Percentiles rank a stretch among this genome's conserved stretches.
Evolutionary conservation across 2,329 filamentous ascomycete species (phyloP).

Genomic region (Lasiodiplodia sp.): DNA sequence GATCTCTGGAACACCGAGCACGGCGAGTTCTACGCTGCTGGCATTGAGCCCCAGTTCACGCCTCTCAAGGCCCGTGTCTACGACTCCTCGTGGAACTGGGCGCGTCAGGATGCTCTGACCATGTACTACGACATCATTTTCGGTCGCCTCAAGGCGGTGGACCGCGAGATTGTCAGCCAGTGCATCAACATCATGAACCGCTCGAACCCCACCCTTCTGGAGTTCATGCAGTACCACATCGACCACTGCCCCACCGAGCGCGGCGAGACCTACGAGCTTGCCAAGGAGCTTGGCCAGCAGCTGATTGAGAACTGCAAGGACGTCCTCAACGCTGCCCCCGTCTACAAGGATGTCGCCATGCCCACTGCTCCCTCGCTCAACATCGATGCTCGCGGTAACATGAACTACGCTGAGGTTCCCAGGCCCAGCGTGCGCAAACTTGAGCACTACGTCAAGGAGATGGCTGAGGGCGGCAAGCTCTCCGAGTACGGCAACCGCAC

Average conservation of each 20-base stretch:
- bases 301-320: constrained; percentile 98
- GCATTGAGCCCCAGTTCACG: constrained; percentile 94
- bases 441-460: constrained; percentile 97
- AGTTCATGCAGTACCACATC: constrained; percentile 99
- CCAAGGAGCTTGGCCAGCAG: constrained; percentile 90
- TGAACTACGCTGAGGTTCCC: constrained; percentile 88
- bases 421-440: constrained; percentile 91
- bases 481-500: constrained; percentile 98
- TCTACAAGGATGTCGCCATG: constrained; percentile 94
- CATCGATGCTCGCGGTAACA: constrained; percentile 90
- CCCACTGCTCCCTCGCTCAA: constrained; percentile 92
- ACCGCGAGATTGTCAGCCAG: constrained; percentile 97
- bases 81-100: constrained; percentile 99
- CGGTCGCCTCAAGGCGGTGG: constrained; percentile 87
- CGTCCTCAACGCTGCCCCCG: constrained; percentile 80
- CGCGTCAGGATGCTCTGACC: constrained; percentile 91
- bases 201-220: constrained; percentile 91
- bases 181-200: constrained; percentile 99
- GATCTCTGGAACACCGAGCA: constrained; percentile 96
- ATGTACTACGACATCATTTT: constrained; percentile 99
- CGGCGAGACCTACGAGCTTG: constrained; percentile 97
- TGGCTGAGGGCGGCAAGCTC: constrained; percentile 98
- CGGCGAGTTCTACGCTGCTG: constrained; percentile 92
- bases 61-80: constrained; percentile 93
- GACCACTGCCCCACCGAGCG: constrained; percentile 97